Evolutionary conservation across 768 basidiomycete species (phyloP).

Genomic region (Termitomyces sp.): DNA sequence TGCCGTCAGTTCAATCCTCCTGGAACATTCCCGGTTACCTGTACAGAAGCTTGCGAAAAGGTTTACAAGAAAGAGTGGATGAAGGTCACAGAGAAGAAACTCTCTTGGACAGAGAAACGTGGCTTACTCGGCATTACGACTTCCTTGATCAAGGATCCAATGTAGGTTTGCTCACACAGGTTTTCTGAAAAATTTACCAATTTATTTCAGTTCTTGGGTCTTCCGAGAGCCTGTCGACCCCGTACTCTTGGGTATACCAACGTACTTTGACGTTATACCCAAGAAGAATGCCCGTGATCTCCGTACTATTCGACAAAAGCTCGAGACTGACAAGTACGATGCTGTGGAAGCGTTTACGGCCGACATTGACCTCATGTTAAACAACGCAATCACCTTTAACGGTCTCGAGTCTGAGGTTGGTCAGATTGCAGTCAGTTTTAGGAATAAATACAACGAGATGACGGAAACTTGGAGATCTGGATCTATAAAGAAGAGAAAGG

Average conservation of each 20-base stretch:
- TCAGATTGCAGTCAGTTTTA: conserved; percentile 44
- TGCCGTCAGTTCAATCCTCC: conserved; percentile 92
- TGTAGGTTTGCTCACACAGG: conserved; percentile 28
- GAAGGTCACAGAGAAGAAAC: conserved; percentile 65
- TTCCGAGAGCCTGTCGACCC: conserved; percentile 91
- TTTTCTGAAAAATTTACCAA: neutral
- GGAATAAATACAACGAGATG: conserved; percentile 50
- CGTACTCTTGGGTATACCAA: conserved; percentile 72
- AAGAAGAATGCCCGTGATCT: conserved; percentile 86
- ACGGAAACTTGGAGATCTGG: conserved; percentile 43
- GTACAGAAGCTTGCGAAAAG: conserved; percentile 70
- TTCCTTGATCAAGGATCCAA: conserved; percentile 59
- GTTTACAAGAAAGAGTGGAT: conserved; percentile 84
- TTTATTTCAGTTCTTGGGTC: conserved; percentile 53
- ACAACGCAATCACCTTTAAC: conserved; percentile 89
- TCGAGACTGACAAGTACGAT: conserved; percentile 81
- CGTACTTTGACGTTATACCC: conserved; percentile 84
- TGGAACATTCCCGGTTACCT: conserved; percentile 65
- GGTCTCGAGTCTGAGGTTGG: conserved; percentile 79
- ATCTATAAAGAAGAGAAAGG: conserved; percentile 68
- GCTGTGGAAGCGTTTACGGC: conserved; percentile 74
- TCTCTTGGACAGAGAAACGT: conserved; percentile 77
- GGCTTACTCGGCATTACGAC: conserved; percentile 67
- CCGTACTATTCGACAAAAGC: conserved; percentile 70
- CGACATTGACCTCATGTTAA: conserved; percentile 83